These are phyloP conservation scores for Candida pseudoviswanathii DNA, from an alignment of 1,139 yeast genomes.

Conservation along the genomic window DNA sequence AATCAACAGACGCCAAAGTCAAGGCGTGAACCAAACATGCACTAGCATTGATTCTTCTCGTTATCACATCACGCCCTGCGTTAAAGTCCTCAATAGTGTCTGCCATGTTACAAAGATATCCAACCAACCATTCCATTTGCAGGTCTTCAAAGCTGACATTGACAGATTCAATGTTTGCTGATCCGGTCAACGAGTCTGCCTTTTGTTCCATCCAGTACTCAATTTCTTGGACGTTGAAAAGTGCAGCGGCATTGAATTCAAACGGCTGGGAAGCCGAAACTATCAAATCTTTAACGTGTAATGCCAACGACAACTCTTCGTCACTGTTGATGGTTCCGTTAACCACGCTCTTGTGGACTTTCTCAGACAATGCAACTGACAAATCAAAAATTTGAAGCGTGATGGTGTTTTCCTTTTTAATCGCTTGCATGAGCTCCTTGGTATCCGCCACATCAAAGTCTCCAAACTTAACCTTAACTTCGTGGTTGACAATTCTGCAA, in stretches of 20 bases:
- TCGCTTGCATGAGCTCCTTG: conserved; percentile 19
- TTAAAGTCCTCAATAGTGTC: conserved; percentile 25
- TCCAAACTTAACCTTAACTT: conserved; percentile 49
- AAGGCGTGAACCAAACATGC: conserved; percentile 56
- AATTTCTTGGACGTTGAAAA: conserved; percentile 27
- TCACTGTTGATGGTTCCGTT: conserved; percentile 8
- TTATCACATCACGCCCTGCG: conserved; percentile 19
- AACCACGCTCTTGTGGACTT: conserved; percentile 14
- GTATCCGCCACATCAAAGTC: conserved; percentile 25
- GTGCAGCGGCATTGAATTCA: conserved; percentile 25
- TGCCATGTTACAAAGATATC: conserved; percentile 25
- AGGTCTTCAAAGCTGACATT: conserved; percentile 34
- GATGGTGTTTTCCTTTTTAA: conserved; percentile 24
- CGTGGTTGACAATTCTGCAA: conserved; percentile 54
- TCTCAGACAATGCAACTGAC: conserved; percentile 36
- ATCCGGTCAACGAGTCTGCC: conserved; percentile 27
- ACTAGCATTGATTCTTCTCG: conserved; percentile 19
- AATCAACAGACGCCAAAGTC: conserved; percentile 62
- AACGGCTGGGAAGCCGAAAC: conserved; percentile 27
- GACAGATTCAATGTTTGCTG: conserved; percentile 35
- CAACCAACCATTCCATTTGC: conserved; percentile 40
- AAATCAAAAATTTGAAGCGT: conserved; percentile 37
- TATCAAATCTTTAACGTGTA: conserved; percentile 33
- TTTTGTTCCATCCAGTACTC: conserved; percentile 48
- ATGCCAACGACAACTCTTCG: conserved; percentile 26